Conservation (phyloP, 1,284 basidiomycete species). For the Austroboletus novae-zelandiae region DNA sequence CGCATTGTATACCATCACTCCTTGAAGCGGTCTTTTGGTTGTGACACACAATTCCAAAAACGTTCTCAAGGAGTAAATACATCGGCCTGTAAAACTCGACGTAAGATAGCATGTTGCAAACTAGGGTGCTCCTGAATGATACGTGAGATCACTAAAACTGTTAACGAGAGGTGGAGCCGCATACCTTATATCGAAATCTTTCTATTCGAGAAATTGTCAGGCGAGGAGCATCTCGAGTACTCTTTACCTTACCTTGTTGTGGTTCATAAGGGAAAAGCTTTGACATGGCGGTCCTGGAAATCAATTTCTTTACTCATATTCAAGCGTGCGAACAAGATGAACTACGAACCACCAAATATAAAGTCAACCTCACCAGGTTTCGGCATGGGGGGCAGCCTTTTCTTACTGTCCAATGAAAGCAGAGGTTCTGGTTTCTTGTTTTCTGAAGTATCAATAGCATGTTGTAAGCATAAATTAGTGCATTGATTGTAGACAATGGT, state of each 20-base stretch:
- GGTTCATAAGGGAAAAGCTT: constrained; percentile 62
- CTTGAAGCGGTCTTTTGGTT: constrained; percentile 35
- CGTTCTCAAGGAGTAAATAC: constrained; percentile 71
- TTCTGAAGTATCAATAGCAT: constrained; percentile 49
- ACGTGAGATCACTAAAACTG: background rate
- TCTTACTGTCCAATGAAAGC: constrained; percentile 36
- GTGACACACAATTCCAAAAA: constrained; percentile 53
- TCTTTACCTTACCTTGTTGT: constrained; percentile 43
- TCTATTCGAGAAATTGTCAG: constrained; percentile 34
- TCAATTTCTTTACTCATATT: constrained; percentile 1
- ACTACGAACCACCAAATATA: constrained; percentile 60
- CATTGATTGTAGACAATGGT: constrained; percentile 63
- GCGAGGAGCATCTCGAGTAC: background rate
- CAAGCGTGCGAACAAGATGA: background rate
- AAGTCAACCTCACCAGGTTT: constrained; percentile 61
- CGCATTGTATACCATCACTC: constrained; percentile 42
- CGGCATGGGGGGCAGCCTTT: constrained; percentile 48
- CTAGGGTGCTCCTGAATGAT: constrained; percentile 50
- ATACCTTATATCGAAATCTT: constrained; percentile 58
- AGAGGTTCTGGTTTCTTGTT: constrained; percentile 40
- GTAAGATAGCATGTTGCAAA: constrained; percentile 70
- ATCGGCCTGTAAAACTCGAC: constrained; percentile 65
- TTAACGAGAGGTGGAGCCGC: background rate
- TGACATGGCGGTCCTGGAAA: constrained; percentile 66
- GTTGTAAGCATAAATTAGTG: constrained; percentile 54